phyloP scores from a whole-genome alignment of 805 yeast species.

The Zygotorulaspora florentina region DNA sequence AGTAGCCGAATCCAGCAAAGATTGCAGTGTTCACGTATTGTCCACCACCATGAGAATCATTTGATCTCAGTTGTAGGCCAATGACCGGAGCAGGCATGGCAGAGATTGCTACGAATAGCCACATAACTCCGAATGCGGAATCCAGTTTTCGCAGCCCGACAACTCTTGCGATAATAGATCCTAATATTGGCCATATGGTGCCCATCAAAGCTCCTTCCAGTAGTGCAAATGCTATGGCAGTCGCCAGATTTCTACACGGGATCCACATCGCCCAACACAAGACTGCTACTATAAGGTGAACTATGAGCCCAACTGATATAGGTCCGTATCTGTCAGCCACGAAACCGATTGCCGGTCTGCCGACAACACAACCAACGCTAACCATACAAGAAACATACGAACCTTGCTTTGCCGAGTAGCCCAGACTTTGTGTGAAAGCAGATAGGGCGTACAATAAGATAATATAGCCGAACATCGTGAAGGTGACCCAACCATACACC shows the following conservation, averaged over 20 bases:
- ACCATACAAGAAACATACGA: conserved; percentile 58
- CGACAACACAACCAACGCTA: conserved; percentile 51
- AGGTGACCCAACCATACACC: conserved; percentile 39
- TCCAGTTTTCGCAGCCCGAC: conserved; percentile 52
- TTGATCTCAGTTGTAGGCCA: conserved; percentile 47
- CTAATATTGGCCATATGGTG: conserved; percentile 51
- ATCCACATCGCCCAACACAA: conserved; percentile 51
- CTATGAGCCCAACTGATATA: conserved; percentile 41
- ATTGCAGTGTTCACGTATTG: conserved; percentile 53
- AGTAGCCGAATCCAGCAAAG: conserved; percentile 54
- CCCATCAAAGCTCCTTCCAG: conserved; percentile 59
- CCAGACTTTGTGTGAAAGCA: conserved; percentile 56
- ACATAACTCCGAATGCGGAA: conserved; percentile 47
- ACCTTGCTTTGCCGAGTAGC: conserved; percentile 52
- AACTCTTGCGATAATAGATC: conserved; percentile 48
- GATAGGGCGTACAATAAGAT: conserved; percentile 55
- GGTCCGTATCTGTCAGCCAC: conserved; percentile 51
- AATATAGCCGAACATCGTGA: conserved; percentile 58
- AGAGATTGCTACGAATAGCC: conserved; percentile 48
- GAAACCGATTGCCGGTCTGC: conserved; percentile 54
- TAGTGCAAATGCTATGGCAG: conserved; percentile 49
- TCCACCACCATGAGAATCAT: conserved; percentile 20
- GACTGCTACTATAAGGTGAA: conserved; percentile 39
- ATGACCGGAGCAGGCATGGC: conserved; percentile 58
- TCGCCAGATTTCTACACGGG: conserved; percentile 54